A percentile compares a stretch with the other conserved stretches of the same genome.
phyloP scores from a whole-genome alignment of 1,284 basidiomycete species.

The Microstroma glucosiphilum region DNA sequence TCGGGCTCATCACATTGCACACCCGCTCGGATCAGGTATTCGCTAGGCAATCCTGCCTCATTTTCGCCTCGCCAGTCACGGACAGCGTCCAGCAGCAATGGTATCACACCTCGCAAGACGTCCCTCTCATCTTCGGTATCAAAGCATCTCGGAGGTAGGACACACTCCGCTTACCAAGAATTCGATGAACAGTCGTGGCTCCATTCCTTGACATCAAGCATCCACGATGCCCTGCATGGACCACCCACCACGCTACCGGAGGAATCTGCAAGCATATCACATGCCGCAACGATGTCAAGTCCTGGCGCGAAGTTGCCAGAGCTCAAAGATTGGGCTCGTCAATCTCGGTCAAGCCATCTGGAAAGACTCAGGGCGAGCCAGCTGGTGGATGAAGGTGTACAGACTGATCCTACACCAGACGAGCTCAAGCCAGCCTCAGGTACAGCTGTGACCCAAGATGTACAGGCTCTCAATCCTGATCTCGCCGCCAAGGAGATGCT shows the following conservation, averaged over 20 bases:
- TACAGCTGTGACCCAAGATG: background rate
- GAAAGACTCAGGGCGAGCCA: background rate
- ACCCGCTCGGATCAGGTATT: no score
- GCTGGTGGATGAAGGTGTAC: background rate
- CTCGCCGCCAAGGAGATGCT: background rate
- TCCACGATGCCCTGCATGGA: background rate
- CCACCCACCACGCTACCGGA: background rate
- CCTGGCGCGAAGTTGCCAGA: background rate
- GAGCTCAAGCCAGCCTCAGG: background rate
- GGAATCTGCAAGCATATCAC: background rate
- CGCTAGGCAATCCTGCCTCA: no score
- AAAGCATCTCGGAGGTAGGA: no score
- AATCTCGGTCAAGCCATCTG: background rate
- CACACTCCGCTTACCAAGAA: background rate
- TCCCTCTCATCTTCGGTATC: no score
- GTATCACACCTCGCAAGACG: no score
- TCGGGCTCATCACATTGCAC: no score
- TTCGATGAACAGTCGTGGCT: constrained; percentile 9
- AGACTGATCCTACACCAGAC: background rate
- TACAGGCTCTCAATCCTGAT: background rate
- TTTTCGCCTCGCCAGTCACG: no score
- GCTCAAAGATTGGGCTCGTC: background rate
- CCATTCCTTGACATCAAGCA: background rate
- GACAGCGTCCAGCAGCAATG: no score
- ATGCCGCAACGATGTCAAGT: background rate